Base-by-base conservation (phyloP, 2,329 filamentous ascomycete genomes). In the Fusarium stilboides region DNA sequence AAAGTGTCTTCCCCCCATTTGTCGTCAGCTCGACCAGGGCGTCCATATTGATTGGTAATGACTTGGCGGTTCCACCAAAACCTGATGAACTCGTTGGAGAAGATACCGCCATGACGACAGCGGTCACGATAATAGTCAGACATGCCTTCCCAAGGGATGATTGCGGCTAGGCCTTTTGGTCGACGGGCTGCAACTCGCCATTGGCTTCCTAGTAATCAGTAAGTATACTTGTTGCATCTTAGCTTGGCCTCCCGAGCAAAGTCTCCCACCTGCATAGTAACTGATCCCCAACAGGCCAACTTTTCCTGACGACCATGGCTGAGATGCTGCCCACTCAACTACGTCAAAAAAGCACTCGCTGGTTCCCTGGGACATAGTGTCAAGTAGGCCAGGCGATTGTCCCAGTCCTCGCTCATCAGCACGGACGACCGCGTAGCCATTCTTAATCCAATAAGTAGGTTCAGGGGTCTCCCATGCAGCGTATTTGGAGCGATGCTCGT, bases 11-110 rank as follows among this genome's bases (percentile, higher is more conserved):
- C 56, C 0, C 86, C 86, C 84, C 85, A 88, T 19, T 88, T 87
- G 4, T 81, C 77, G 3, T 81, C 83, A 2, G 77, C 77, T 37
- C 85, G 78, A 2, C 85, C 85, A 4, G 84, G 81, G 12, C 81
- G 81, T 1, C 91, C 91, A 64, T 93, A 93, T 75, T 93, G 91
- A 71, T 92, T 92, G 7, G 72, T 67, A 5, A 73, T 64, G 1
- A 76, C 73, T 19, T 76, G 74, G 2, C 71, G 63, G 6, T 75
- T 74, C 70, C 71, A 75, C 70, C 72, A 75, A 20, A 73, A 75
- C 3, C 62, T 57, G 40, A 91, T 90, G 70, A 89, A 89, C 0
- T 73, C 75, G 68, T 89, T 85, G 0, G 86, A 87, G 3, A 89
- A 74, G 44, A 91, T 90, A 0, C 88, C 88, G 1, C 88, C 88